Base-by-base conservation (phyloP, 169 alveolate genomes). In the Plasmodium vivax region DNA sequence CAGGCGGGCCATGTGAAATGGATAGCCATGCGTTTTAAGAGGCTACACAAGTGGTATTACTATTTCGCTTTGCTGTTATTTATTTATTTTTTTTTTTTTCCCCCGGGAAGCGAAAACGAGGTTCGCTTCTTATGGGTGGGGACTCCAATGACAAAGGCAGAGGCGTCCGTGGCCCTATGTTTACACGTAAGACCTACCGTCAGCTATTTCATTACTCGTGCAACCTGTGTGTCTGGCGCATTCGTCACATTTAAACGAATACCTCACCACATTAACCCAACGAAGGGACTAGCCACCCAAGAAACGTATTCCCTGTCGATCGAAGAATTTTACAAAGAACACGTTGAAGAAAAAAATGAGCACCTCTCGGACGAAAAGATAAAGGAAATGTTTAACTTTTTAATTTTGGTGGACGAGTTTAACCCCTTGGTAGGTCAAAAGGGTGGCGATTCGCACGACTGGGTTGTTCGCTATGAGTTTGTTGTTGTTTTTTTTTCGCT, bases 71-170 rank as follows among this genome's bases (percentile, higher is more conserved):
- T 68, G 27, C 38, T 27, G 12, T 68, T 68, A 23, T 23, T 75
- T 75, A 34, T 75, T 34, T 34, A 1, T 34, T 0, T 34, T 75
- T 75, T 36, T 10, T 8, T 9, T 19, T 16, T 23, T 14, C 73
- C 56, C 34, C 51, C 45, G 62, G 32, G 47, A 16, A 88, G 94
- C 73, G 94, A 88, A 62, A 79, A 88, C 16, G 91, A 88, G 72
- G 94, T 88, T 81, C 94, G 94, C 45, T 88, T 88, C 34, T 51
- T 88, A 51, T 88, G 94, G 94, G 94, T 88, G 27, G 94, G 84
- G 3, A 58, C 83, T 2, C 94, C 94, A 8, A 88, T 88, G 94
- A 34, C 82, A 38, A 88, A 88, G 83, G 84, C 71, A 3, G 94
- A 80, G 10, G 43, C 32, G 41, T n/a, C 94, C 5, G 38, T 81